Base-by-base conservation (phyloP, 331 rosid species). In the Malus hybrid region DNA sequence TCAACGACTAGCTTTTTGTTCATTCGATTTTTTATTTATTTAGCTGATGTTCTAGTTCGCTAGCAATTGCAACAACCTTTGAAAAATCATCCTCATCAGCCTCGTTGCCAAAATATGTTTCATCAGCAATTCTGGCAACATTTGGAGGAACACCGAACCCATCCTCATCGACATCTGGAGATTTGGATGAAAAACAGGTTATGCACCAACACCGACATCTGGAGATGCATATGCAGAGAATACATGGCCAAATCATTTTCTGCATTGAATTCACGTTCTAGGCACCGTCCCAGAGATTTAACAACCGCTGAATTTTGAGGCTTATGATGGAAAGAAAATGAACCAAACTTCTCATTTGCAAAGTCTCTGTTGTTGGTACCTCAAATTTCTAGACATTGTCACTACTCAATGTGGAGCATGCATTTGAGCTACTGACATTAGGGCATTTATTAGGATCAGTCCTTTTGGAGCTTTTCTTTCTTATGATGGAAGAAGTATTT, bases 401-500 rank as follows among this genome's bases (percentile, higher is more conserved):
- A 34, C 39, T 7, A 34, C 39, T 34, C 3, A 34, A 34, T 34
- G 39, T 34, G 39, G 39, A 34, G 14, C 34, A 20, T 62, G 76
- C 81, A 44, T 79, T 74, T 69, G 81, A 39, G 70, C 27, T 65
- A 64, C 18, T 11, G 54, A 59, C 81, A 75, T 73, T 50, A 60
- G 2, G 60, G 70, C 31, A 82, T 67, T 50, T 61, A 24, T 65
- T 67, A 69, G 16, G 69, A 32, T 55, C 60, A 70, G 55, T 20
- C 50, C 74, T 86, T 34, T 63, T 65, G 39, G 80, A 18, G 56
- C 76, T 68, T 76, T 87, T 84, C 79, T 83, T 90, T 80, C 96
- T 84, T 65, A 86, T 79, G 55, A 88, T 90, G 28, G 91, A 86
- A 80, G 93, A 91, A 69, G 70, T 77, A 59, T 86, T 85, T 54